Conservation (phyloP, 2,329 filamentous ascomycete species). For the Cercospora janseana region DNA sequence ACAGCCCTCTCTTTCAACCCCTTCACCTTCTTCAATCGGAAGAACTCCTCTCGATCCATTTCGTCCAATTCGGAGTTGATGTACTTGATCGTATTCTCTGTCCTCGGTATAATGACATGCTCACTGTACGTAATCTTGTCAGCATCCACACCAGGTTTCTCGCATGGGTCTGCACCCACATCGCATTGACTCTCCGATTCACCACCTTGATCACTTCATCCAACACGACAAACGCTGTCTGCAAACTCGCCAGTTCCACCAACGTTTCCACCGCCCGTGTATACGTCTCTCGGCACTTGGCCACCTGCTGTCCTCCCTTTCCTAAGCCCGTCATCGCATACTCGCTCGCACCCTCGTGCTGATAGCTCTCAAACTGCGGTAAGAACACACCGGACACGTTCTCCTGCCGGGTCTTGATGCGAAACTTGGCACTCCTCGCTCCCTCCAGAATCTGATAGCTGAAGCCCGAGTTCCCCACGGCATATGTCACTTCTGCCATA, state of each 20-base stretch:
- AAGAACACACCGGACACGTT: constrained; percentile 97
- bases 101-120: constrained; percentile 94
- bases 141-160: constrained; percentile 18
- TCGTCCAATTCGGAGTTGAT: constrained; percentile 99
- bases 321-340: constrained; percentile 94
- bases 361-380: constrained; percentile 88
- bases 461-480: constrained; percentile 83
- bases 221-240: constrained; percentile 96
- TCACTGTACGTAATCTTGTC: constrained; percentile 54
- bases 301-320: constrained; percentile 95
- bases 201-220: constrained; percentile 99
- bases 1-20: constrained; percentile 62
- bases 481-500: constrained; percentile 94
- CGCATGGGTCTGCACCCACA: constrained; percentile 66
- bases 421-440: constrained; percentile 86
- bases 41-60: constrained; percentile 96
- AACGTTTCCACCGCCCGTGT: constrained; percentile 91
- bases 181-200: constrained; percentile 95
- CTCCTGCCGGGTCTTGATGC: constrained; percentile 91
- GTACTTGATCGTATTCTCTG: constrained; percentile 99
- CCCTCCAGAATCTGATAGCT: constrained; percentile 97
- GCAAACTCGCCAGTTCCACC: constrained; percentile 89
- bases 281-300: constrained; percentile 93
- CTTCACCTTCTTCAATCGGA: constrained; percentile 90
- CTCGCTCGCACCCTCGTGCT: constrained; percentile 82